Conservation (phyloP, 2,329 filamentous ascomycete genomes). For the Chaetomium olivaceum region DNA sequence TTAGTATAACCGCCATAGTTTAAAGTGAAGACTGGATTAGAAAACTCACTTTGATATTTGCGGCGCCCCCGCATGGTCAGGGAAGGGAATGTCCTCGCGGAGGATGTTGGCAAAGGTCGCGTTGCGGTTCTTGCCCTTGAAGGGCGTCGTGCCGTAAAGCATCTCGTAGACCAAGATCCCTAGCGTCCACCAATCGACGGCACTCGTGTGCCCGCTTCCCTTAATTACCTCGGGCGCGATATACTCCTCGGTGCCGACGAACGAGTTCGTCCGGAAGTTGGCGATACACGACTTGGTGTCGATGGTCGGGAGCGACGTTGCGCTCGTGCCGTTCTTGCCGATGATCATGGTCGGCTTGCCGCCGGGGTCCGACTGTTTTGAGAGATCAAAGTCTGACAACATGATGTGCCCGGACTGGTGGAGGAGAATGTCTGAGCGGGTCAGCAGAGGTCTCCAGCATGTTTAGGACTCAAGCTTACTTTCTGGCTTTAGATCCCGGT, state of each 20-base stretch:
- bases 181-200: slow-evolving; percentile 98
- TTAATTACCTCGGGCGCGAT: slow-evolving; percentile 99
- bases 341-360: slow-evolving; percentile 98
- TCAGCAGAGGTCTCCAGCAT: slow-evolving; percentile 39
- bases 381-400: slow-evolving; percentile 98
- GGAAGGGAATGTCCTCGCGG: slow-evolving; percentile 92
- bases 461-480: slow-evolving; percentile 61
- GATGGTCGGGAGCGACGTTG: slow-evolving; percentile 88
- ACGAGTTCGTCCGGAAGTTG: slow-evolving; percentile 97
- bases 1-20: background rate
- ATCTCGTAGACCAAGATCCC: slow-evolving; percentile 98
- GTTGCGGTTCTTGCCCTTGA: slow-evolving; percentile 99
- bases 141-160: slow-evolving; percentile 96
- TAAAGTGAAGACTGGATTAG: background rate
- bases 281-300: slow-evolving; percentile 98
- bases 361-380: slow-evolving; percentile 93
- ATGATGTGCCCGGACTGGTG: slow-evolving; percentile 99
- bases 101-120: slow-evolving; percentile 98
- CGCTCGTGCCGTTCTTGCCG: slow-evolving; percentile 82
- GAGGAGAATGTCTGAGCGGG: slow-evolving; percentile 76
- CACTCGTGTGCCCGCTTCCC: slow-evolving; percentile 95
- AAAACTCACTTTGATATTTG: slow-evolving; percentile 84
- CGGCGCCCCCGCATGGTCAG: slow-evolving; percentile 79
- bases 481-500: slow-evolving; percentile 95
- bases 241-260: slow-evolving; percentile 98